Conservation (phyloP, 2,329 filamentous ascomycete genomes). For the Erysiphe pulchra region DNA sequence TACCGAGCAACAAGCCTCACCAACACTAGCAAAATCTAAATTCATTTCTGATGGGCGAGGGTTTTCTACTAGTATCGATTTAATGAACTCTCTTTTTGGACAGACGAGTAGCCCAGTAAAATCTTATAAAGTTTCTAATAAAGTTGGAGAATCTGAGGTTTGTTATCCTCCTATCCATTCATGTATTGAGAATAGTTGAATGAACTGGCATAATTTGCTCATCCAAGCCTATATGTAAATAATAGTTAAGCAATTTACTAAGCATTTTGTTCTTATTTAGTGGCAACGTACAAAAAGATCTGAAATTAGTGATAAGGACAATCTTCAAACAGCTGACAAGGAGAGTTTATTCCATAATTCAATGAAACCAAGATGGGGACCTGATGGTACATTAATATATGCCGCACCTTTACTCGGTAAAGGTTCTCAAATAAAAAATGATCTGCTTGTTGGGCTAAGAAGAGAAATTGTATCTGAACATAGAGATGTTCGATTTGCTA, state of each 20-base stretch:
- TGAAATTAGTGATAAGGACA: constrained; percentile 38
- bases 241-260: constrained; percentile 18
- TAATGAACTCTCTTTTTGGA: constrained; percentile 87
- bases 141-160: constrained; percentile 67
- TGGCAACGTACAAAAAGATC: constrained; percentile 66
- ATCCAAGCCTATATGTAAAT: constrained; percentile 14
- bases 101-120: constrained; percentile 33
- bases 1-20: constrained; percentile 24
- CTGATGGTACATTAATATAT: constrained; percentile 47
- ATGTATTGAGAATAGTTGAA: constrained; percentile 3
- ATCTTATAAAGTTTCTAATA: constrained; percentile 26
- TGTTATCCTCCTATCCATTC: constrained; percentile 26
- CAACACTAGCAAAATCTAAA: constrained; percentile 14
- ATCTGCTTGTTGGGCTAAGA: constrained; percentile 26
- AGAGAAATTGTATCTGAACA: constrained; percentile 34
- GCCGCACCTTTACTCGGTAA: constrained; percentile 19
- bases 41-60: constrained; percentile 23
- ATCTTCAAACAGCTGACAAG: constrained; percentile 30
- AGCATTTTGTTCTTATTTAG: constrained; percentile 26
- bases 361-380: constrained; percentile 58
- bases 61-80: constrained; percentile 72
- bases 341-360: constrained; percentile 46
- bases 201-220: constrained; percentile 7
- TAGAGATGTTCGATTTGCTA: constrained; percentile 38
- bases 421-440: constrained; percentile 14